These are phyloP conservation scores for Metroxylon sagu DNA, from an alignment of 176 grass and related monocot species.

Conservation along the genomic window DNA sequence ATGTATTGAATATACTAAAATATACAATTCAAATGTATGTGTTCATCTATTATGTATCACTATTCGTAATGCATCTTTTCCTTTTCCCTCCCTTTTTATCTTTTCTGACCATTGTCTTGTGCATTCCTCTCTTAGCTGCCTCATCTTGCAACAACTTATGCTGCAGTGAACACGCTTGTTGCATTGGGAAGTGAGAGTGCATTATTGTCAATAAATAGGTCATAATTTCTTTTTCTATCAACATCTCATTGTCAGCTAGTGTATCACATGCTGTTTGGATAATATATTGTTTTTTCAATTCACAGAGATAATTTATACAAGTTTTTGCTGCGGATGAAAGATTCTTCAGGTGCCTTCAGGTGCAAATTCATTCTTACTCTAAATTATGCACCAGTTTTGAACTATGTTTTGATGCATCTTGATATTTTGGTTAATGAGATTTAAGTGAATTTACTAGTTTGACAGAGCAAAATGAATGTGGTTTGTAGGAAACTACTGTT, in stretches of 20 bases:
- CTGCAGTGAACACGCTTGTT: conserved; percentile 82
- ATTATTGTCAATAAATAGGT: conserved; percentile 89
- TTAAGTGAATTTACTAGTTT: no score
- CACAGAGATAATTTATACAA: conserved; percentile 58
- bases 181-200: conserved; percentile 73
- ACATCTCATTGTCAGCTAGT: conserved; percentile 15
- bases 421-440: no score
- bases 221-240: conserved; percentile 10
- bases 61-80: no score
- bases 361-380: conserved; percentile 1
- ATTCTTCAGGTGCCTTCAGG: conserved; percentile 83
- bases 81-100: no score
- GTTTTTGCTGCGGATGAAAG: conserved; percentile 82
- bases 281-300: conserved; percentile 24
- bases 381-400: no score
- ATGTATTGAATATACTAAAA: no score
- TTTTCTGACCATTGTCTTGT: no score
- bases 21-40: no score
- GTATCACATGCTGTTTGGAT: conserved; percentile 7
- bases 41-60: no score
- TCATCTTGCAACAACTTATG: conserved; percentile 97
- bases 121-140: conserved; percentile 37
- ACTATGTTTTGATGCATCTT: no score
- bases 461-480: no score
- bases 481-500: no score